Evolutionary conservation across 208 protist species (phyloP), one percentile per base, ranked within the genome.

Genomic region (Tritrichomonas musculus): DNA sequence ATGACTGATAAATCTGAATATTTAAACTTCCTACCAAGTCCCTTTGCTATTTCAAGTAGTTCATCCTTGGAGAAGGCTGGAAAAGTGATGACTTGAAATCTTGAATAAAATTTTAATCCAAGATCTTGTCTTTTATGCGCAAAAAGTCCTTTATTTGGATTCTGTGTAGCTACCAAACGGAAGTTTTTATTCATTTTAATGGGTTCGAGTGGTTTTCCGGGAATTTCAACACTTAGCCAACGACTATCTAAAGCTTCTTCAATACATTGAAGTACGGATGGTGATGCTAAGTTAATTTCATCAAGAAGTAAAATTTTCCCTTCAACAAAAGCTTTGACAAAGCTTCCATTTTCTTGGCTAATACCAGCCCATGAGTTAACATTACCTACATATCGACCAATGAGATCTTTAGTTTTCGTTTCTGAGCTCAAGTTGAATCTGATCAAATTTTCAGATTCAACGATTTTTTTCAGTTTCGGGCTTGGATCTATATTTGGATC

Each of bases 271-370:
- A 92, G 20, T 27, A 92, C 84, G 8, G 27, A 36, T 47, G 55
- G 57, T 55, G 84, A 44, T 55, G 84, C 84, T 55, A 92, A 22
- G 44, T 92, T 92, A 65, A 92, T 72, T 69, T 92, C 84, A 92
- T 92, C 84, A 27, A 92, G 8, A 9, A 92, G 17, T 72, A 92
- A 44, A 41, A 4, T 47, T 65, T 41, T 44, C 8, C 84, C 84
- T 55, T 44, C 39, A 55, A 1, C 1, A 69, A 92, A 92, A 44
- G 84, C 84, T 44, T 36, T 36, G 9, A 20, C 8, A 69, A 55
- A 92, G 9, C 36, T 20, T 9, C 64, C 57, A n/a, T 33, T 33
- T 55, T 92, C 5, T 13, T 33, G 9, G 3, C 2, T 44, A 20
- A 55, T 77, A 9, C 27, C 69, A 47, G 27, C 25, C 27, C 36